A percentile compares a stretch with the other conserved stretches of the same genome.
phyloP scores from a whole-genome alignment of 495 filamentous ascomycete genomes.

The Xylaria palmicola region DNA sequence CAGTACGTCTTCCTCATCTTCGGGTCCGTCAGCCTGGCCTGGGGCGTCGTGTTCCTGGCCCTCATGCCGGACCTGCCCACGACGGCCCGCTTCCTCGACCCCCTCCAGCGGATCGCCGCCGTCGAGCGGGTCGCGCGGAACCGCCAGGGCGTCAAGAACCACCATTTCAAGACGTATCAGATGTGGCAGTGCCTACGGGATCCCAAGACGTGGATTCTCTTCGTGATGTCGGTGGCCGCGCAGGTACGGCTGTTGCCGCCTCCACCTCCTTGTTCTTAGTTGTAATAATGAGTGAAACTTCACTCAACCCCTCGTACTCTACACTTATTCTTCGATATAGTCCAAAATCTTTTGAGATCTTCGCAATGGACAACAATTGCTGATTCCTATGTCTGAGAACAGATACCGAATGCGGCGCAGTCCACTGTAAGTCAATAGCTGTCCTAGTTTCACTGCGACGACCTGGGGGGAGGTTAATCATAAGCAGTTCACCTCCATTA shows the following conservation, averaged over 20 bases:
- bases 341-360: not conserved
- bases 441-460: not conserved
- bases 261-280: too few species aligned
- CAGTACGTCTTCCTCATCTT: constrained; percentile 50
- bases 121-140: constrained; percentile 55
- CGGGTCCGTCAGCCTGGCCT: constrained; percentile 51
- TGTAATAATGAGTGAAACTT: too few species aligned
- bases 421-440: constrained; percentile 39
- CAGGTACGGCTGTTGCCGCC: constrained; percentile 19
- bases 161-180: constrained; percentile 46
- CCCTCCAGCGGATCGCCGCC: constrained; percentile 49
- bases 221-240: constrained; percentile 40
- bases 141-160: constrained; percentile 62
- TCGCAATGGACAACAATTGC: not conserved
- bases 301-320: too few species aligned
- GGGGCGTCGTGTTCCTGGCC: constrained; percentile 55
- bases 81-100: constrained; percentile 51
- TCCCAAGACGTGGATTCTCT: constrained; percentile 55
- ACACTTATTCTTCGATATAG: too few species aligned
- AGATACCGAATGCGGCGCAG: constrained; percentile 48
- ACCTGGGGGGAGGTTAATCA: not conserved
- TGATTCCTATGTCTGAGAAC: not conserved
- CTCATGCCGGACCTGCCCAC: constrained; percentile 60
- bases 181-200: constrained; percentile 59
- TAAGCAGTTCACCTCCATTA: constrained; percentile 40